These are phyloP conservation scores for Aspergillus carlsbadensis DNA, from an alignment of 495 filamentous ascomycete species.

Conservation along the genomic window DNA sequence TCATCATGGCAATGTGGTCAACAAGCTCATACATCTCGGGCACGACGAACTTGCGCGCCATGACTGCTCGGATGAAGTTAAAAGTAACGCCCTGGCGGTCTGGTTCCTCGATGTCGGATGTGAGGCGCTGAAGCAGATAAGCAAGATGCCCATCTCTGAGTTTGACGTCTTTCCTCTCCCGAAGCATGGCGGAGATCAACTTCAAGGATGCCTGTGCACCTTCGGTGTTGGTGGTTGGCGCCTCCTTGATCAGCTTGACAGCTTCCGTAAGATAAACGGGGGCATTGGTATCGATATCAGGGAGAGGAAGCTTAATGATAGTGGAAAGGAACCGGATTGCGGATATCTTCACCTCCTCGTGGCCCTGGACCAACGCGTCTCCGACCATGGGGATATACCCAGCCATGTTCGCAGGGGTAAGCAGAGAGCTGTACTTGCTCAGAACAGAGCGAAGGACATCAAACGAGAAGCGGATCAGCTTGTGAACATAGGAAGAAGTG, in stretches of 20 bases:
- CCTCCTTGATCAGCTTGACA: conserved; percentile 74
- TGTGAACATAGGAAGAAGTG: conserved; percentile 75
- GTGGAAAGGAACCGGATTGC: conserved; percentile 79
- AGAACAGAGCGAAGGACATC: conserved; percentile 80
- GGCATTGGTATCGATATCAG: conserved; percentile 64
- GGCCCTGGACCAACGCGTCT: conserved; percentile 73
- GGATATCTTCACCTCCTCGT: conserved; percentile 88
- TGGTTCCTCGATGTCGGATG: conserved; percentile 89
- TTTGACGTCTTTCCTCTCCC: conserved; percentile 69
- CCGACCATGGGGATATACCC: conserved; percentile 88
- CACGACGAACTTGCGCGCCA: conserved; percentile 81
- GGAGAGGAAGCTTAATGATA: conserved; percentile 79
- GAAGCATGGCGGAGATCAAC: conserved; percentile 77
- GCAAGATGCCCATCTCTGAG: conserved; percentile 81
- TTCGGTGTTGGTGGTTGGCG: conserved; percentile 74
- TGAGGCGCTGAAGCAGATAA: conserved; percentile 77
- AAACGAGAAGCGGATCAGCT: conserved; percentile 80
- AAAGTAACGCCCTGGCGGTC: conserved; percentile 88
- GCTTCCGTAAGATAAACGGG: conserved; percentile 80
- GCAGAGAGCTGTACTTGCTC: conserved; percentile 75
- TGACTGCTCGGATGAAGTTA: conserved; percentile 84
- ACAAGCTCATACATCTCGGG: conserved; percentile 87
- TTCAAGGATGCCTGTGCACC: conserved; percentile 84
- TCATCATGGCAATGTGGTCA: conserved; percentile 83
- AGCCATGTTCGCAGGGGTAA: conserved; percentile 72